Conservation (phyloP, 1,139 yeast genomes). For the Schizosaccharomyces versatilis region DNA sequence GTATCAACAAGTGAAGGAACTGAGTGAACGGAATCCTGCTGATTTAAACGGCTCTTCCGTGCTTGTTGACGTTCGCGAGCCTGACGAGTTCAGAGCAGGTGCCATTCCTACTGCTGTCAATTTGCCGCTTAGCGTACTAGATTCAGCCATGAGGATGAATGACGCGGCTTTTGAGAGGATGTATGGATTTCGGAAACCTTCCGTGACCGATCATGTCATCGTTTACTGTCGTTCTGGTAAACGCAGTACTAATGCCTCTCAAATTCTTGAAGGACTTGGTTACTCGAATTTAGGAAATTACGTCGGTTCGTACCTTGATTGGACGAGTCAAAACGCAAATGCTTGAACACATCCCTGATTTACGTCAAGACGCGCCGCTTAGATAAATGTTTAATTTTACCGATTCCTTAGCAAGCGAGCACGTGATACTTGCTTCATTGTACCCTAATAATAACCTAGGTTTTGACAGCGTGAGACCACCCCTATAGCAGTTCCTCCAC, state of each 20-base stretch:
- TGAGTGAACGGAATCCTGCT: too few species aligned
- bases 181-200: slow-evolving; percentile 73
- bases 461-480: too few species aligned
- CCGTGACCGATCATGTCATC: slow-evolving; percentile 44
- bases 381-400: too few species aligned
- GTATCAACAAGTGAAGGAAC: too few species aligned
- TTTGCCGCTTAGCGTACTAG: slow-evolving; percentile 73
- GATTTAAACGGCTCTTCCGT: slow-evolving; percentile 30
- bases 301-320: too few species aligned
- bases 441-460: too few species aligned
- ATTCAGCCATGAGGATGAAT: slow-evolving; percentile 73
- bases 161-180: slow-evolving; percentile 58
- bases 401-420: too few species aligned
- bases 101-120: slow-evolving; percentile 75
- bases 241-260: slow-evolving; percentile 78
- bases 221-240: slow-evolving; percentile 89
- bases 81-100: slow-evolving; percentile 41
- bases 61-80: slow-evolving; percentile 61
- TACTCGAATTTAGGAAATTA: slow-evolving; percentile 19
- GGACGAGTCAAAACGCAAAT: too few species aligned
- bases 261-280: slow-evolving; percentile 74
- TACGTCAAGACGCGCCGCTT: too few species aligned
- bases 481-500: too few species aligned
- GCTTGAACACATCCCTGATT: too few species aligned
- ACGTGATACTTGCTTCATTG: too few species aligned